phyloP scores from a whole-genome alignment of 1,139 yeast species.

The Lizanozyma gosingica region DNA sequence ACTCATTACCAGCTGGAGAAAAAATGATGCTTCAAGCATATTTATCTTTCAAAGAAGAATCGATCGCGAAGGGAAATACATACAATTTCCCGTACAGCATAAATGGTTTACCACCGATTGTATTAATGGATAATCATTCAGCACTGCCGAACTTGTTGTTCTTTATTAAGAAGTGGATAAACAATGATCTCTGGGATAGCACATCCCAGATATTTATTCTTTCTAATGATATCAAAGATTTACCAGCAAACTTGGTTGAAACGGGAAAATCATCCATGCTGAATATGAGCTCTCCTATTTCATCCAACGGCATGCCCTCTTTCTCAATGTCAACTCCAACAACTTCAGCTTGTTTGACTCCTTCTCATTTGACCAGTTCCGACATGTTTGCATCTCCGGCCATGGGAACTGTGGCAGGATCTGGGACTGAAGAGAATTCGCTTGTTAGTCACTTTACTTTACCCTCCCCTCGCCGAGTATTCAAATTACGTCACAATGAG shows the following conservation, averaged over 20 bases:
- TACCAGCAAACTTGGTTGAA: not conserved
- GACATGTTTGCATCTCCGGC: not conserved
- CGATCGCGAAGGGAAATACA: not conserved
- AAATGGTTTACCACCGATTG: not conserved
- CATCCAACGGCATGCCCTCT: not conserved
- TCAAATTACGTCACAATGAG: constrained; percentile 32
- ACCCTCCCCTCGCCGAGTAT: constrained; percentile 13
- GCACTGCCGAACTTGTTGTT: not conserved
- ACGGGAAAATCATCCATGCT: not conserved
- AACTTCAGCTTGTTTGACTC: constrained; percentile 4
- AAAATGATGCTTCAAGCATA: not conserved
- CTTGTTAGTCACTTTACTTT: constrained; percentile 18
- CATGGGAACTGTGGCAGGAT: constrained; percentile 1
- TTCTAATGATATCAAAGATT: not conserved
- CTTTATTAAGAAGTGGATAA: not conserved
- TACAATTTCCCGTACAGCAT: not conserved
- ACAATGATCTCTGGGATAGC: not conserved
- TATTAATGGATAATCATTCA: not conserved
- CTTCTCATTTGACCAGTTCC: constrained; percentile 1
- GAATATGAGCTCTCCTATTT: not conserved
- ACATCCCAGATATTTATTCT: not conserved
- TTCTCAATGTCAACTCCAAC: constrained; percentile 8
- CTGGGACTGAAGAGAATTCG: constrained; percentile 17
- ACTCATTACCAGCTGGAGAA: constrained; percentile 35
- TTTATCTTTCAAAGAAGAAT: not conserved